These are phyloP conservation scores for Sindora glabra DNA, from an alignment of 306 rosid species.

Conservation along the genomic window DNA sequence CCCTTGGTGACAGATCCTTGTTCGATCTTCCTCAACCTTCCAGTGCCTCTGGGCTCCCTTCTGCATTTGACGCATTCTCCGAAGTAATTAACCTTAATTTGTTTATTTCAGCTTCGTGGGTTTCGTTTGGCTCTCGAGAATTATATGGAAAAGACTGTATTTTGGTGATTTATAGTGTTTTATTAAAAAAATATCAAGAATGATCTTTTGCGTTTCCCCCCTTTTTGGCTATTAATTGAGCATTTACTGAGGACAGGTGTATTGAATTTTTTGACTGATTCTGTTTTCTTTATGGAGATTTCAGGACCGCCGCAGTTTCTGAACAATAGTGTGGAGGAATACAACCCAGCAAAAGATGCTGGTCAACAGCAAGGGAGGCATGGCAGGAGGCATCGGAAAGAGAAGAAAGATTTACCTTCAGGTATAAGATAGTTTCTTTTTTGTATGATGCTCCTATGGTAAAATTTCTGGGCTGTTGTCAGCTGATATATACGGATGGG, in stretches of 20 bases:
- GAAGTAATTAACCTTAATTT: conserved; percentile 37
- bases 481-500: background rate
- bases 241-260: background rate
- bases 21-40: conserved; percentile 58
- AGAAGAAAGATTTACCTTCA: conserved; percentile 66
- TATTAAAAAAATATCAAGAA: too few relatives aligned
- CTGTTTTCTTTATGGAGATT: conserved; percentile 38
- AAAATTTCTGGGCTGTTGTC: background rate
- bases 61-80: conserved; percentile 85
- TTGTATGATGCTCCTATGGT: background rate
- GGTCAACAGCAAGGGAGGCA: conserved; percentile 47
- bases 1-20: conserved; percentile 51
- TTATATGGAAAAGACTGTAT: background rate
- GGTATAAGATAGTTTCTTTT: conserved; percentile 20
- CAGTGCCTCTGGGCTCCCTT: conserved; percentile 56
- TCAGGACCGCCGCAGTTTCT: conserved; percentile 83
- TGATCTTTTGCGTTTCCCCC: too few relatives aligned
- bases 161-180: background rate
- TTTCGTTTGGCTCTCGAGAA: background rate
- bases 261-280: background rate
- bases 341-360: conserved; percentile 25
- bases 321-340: conserved; percentile 66
- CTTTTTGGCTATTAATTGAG: too few relatives aligned
- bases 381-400: conserved; percentile 53
- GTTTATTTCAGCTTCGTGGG: background rate